Base-by-base conservation (phyloP, 495 filamentous ascomycete genomes). In the Daldinia loculata region DNA sequence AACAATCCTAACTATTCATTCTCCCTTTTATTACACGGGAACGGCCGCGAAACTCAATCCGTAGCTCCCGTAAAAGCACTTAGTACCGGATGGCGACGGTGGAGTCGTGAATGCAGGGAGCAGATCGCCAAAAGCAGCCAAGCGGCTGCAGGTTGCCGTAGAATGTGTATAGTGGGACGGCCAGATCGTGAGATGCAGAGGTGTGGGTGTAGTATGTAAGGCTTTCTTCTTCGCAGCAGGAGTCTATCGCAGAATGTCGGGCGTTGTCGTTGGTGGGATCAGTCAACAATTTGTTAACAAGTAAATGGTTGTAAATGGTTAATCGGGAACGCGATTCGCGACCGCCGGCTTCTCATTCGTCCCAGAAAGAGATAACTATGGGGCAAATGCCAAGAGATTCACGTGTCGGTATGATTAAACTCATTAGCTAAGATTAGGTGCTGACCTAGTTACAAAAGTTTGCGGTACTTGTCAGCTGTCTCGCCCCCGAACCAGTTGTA, bases 301-400 rank as follows among this genome's bases (percentile, higher is more conserved):
- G 55, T 24, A 73, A 61, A 61, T 58, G 72, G 19, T 24, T 22
- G 4, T 5, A 22, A 38, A 36, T 36, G 30, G n/a, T 36, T 57
- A 29, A 29, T 57, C n/a, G 56, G 63, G 62, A 53, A 76, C 75
- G 75, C 75, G 75, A 77, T 74, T 76, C 75, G 75, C 75, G 75
- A 76, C 75, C 66, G 22, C 24, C 61, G 36, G 66, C 58, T 67
- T 66, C 41, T 56, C 59, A 74, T 68, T 72, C 56, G 70, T 61
- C 50, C n/a, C 39, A 53, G 14, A 53, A 59, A 62, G 62, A 24
- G 30, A 63, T 32, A 63, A 67, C 4, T 58, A 66, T 59, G 63
- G 65, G 66, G 19, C 52, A 24, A 29, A 11, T 60, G 61, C 66
- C 66, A 67, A 70, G 62, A 70, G 14, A 70, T 74, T 74, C 71